These are phyloP conservation scores for Phytophthora cactorum DNA, from an alignment of 352 stramenopile species.

Conservation along the genomic window DNA sequence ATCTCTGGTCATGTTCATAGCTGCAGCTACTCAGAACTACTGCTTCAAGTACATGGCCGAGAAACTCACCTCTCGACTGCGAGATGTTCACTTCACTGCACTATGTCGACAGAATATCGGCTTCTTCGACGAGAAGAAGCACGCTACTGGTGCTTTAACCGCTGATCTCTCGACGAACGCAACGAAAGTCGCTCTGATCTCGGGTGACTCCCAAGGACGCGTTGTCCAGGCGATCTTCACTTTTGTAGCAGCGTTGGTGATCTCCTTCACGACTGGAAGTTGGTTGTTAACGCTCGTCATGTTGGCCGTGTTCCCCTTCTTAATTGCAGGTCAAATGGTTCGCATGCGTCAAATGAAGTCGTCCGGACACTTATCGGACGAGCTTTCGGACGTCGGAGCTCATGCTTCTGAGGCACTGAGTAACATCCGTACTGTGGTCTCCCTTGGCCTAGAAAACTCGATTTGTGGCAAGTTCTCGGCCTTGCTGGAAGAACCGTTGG, in stretches of 20 bases:
- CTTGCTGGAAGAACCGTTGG: conserved; percentile 31
- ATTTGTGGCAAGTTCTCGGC: conserved; percentile 1
- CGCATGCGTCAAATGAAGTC: conserved; percentile 26
- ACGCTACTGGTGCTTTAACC: conserved; percentile 5
- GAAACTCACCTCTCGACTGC: conserved; percentile 7
- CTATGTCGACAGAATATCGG: conserved; percentile 7
- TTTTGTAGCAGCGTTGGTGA: conserved; percentile 54
- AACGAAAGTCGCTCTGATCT: conserved; percentile 5
- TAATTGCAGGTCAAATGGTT: conserved; percentile 47
- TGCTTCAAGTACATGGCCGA: conserved; percentile 12
- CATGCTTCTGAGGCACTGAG: conserved; percentile 5
- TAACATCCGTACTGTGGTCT: conserved; percentile 1
- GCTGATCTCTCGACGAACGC: conserved; percentile 7
- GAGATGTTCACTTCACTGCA: conserved; percentile 1
- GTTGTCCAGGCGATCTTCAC: conserved; percentile 51
- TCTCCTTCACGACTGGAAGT: conserved; percentile 55
- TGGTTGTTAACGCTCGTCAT: conserved; percentile 56
- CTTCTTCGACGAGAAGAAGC: conserved; percentile 9
- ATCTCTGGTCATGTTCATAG: conserved; percentile 2
- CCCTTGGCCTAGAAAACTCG: conserved; percentile 1
- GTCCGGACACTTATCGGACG: background rate
- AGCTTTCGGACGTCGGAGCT: conserved; percentile 1
- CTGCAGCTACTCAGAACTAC: conserved; percentile 7
- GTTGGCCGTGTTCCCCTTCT: conserved; percentile 62
- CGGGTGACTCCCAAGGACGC: conserved; percentile 4